These are phyloP conservation scores for Hemileccinum rubropunctum DNA, from an alignment of 768 basidiomycete species.

Conservation along the genomic window DNA sequence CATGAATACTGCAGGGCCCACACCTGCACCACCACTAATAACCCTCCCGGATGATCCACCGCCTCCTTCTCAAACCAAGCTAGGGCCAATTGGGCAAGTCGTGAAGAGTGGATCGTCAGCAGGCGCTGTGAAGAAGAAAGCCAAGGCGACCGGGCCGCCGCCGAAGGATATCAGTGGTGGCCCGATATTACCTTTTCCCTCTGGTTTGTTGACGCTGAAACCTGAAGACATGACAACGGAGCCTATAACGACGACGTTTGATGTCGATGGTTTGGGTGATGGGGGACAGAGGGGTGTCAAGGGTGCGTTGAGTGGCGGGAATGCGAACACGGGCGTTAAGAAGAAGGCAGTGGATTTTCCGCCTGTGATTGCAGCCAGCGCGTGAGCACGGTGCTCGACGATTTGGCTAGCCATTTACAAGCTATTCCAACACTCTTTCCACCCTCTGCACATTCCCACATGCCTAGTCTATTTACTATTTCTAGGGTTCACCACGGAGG, in stretches of 20 bases:
- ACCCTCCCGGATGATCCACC: conserved; percentile 67
- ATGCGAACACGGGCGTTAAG: conserved; percentile 14
- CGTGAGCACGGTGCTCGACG: conserved; percentile 13
- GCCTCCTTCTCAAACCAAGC: conserved; percentile 56
- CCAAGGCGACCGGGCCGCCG: conserved; percentile 22
- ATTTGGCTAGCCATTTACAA: background rate
- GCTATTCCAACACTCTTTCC: conserved; percentile 1
- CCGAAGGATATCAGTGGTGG: conserved; percentile 23
- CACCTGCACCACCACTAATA: conserved; percentile 19
- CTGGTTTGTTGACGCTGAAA: conserved; percentile 18
- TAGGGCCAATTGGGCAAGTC: conserved; percentile 79
- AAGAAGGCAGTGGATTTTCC: conserved; percentile 31
- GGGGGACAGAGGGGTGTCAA: conserved; percentile 9
- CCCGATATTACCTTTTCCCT: conserved; percentile 15
- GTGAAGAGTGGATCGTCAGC: conserved; percentile 46
- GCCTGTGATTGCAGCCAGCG: conserved; percentile 36
- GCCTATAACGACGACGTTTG: conserved; percentile 11
- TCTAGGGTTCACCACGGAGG: conserved; percentile 14
- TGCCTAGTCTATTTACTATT: conserved; percentile 14
- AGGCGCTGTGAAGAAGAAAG: conserved; percentile 62
- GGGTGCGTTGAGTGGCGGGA: conserved; percentile 8
- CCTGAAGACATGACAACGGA: conserved; percentile 22
- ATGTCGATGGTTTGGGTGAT: conserved; percentile 6
- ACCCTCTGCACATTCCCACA: background rate
- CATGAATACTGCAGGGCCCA: background rate